These are phyloP conservation scores for Clarireedia homoeocarpa DNA, from an alignment of 2,329 filamentous ascomycete genomes.

Conservation along the genomic window DNA sequence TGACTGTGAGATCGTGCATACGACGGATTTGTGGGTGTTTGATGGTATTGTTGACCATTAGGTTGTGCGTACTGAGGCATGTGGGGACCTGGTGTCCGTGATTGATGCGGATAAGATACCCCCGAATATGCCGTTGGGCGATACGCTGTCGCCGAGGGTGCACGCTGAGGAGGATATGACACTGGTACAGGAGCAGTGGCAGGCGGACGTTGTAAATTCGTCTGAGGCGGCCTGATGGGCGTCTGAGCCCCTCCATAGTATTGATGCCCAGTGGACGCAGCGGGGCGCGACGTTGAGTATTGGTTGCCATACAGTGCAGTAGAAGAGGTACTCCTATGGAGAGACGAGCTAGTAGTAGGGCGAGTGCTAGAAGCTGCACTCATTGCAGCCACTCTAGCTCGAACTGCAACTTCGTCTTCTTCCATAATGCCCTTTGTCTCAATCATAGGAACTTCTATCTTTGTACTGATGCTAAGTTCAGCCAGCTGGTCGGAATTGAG, in stretches of 20 bases:
- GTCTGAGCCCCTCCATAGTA: slow-evolving; percentile 18
- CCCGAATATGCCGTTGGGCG: slow-evolving; percentile 24
- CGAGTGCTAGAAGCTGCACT: slow-evolving; percentile 16
- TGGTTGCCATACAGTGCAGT: slow-evolving; percentile 28
- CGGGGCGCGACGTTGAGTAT: slow-evolving; percentile 23
- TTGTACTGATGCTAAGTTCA: slow-evolving; percentile 45
- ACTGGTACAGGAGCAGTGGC: slow-evolving; percentile 24
- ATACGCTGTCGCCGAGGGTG: slow-evolving; percentile 22
- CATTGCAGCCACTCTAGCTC: slow-evolving; percentile 23
- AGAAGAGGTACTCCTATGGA: slow-evolving; percentile 21
- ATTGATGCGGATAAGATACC: slow-evolving; percentile 26
- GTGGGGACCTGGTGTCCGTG: slow-evolving; percentile 21
- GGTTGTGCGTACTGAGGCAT: slow-evolving; percentile 21
- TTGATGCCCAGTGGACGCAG: slow-evolving; percentile 6
- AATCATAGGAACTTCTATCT: slow-evolving; percentile 39
- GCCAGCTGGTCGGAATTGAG: slow-evolving; percentile 46
- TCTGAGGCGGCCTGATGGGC: slow-evolving; percentile 23
- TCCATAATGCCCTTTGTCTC: slow-evolving; percentile 46
- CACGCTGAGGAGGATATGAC: slow-evolving; percentile 16
- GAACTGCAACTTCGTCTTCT: slow-evolving; percentile 37
- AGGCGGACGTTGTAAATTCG: slow-evolving; percentile 24
- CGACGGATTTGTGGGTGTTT: slow-evolving; percentile 13
- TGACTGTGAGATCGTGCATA: slow-evolving; percentile 22
- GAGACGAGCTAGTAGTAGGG: slow-evolving; percentile 15
- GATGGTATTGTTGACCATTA: slow-evolving; percentile 17